These are phyloP conservation scores for Clarireedia hainanense DNA, from an alignment of 2,329 filamentous ascomycete species.

Conservation along the genomic window DNA sequence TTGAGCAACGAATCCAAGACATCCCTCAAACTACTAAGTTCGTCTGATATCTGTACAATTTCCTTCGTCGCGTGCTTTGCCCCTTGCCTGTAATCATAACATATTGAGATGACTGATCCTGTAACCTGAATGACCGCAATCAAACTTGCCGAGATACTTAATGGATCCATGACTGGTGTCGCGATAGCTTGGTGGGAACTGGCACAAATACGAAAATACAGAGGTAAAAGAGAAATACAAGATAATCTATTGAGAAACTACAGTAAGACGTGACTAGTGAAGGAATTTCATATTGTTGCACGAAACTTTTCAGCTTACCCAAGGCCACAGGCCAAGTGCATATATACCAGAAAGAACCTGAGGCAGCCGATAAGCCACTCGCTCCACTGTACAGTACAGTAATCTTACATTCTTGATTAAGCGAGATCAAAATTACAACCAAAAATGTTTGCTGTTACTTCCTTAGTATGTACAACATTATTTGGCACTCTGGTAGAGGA, in stretches of 20 bases:
- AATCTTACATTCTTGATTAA: no score
- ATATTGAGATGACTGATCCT: constrained; percentile 15
- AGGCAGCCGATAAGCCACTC: no score
- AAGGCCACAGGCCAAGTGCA: no score
- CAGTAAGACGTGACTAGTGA: no score
- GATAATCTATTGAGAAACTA: not conserved
- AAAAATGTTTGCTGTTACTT: no score
- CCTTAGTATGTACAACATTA: no score
- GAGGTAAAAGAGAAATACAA: not conserved
- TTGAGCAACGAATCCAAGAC: constrained; percentile 16
- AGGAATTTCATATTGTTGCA: no score
- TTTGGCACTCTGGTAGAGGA: no score
- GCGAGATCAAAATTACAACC: no score
- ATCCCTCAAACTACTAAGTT: constrained; percentile 15
- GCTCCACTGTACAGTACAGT: no score
- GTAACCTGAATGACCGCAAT: constrained; percentile 21
- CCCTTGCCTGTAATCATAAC: constrained; percentile 20
- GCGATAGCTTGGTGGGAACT: not conserved
- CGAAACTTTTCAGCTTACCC: no score
- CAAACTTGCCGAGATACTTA: constrained; percentile 17
- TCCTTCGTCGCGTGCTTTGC: constrained; percentile 13
- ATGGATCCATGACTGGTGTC: constrained; percentile 14
- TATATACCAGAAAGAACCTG: no score
- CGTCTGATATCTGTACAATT: constrained; percentile 14
- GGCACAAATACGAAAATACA: not conserved